Base-by-base conservation (phyloP, 129 eudicot genomes). In the Flaveria bidentis region DNA sequence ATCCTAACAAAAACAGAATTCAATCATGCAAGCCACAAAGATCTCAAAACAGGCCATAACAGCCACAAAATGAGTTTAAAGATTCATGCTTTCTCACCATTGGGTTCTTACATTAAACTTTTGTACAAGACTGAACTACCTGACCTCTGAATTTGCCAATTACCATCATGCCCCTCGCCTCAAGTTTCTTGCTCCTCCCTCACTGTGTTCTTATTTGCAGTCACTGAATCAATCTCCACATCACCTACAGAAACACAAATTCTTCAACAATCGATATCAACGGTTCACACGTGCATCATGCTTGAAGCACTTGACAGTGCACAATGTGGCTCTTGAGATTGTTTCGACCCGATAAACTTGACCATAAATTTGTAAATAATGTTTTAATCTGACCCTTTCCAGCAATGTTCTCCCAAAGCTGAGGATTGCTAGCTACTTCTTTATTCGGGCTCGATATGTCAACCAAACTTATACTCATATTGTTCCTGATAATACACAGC, bases 281-380 rank as follows among this genome's bases (percentile, higher is more conserved):
- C 15, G 49, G 62, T 78, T 72, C 69, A 44, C 49, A 44, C 53
- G 5, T 16, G 53, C 53, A 61, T 94, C 89, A 95, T 12, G 95
- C 97, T 88, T 89, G 99, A 69, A 95, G 99, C 68, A 91, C 99
- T 72, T 91, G 99, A 78, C 99, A 95, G 60, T 95, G 99, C 69
- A 95, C 94, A 30, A 95, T 95, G 65, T 95, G 97, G 77, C 97
- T 95, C 88, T 89, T 95, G 56, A 91, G 80, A 62, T 93, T 96
- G 44, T 81, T 85, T 60, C 97, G 84, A 22, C 99, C 99, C 11
- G 99, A 91, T 68, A 95, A 83, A 81, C 99, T 95, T 1, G 99
- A 95, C 97, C 93, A 91, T 15, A 95, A 46, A 75, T 91, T 95
- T 14, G 96, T 95, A 61, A 95, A 87, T 49, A 91, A 73, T 4